phyloP scores from a whole-genome alignment of 306 rosid genomes.

The Cicer cuneatum region DNA sequence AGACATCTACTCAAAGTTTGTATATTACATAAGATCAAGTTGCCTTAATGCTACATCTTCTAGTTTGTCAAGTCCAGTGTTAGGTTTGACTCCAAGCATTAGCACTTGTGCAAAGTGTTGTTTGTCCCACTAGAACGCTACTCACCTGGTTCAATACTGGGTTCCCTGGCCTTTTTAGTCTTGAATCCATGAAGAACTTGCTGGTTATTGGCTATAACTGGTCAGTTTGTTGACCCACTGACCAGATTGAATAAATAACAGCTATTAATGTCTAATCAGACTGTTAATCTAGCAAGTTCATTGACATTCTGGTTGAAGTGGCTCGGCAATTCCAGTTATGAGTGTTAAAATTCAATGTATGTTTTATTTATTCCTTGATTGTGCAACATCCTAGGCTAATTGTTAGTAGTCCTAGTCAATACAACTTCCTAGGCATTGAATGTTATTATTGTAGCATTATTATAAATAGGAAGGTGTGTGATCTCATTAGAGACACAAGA shows the following conservation, averaged over 20 bases:
- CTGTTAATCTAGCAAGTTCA: neutral
- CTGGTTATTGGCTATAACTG: no score
- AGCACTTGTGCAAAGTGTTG: conserved; percentile 2
- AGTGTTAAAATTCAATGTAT: no score
- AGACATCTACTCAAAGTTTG: neutral
- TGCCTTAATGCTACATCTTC: neutral
- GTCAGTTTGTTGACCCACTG: neutral
- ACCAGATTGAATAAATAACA: neutral
- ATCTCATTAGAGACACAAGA: no score
- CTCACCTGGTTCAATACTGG: conserved; percentile 11
- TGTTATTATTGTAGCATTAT: no score
- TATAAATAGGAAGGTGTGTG: no score
- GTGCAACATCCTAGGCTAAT: no score
- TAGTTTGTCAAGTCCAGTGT: neutral
- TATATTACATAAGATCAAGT: neutral
- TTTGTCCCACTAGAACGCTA: neutral
- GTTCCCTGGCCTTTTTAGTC: neutral
- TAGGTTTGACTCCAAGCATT: neutral
- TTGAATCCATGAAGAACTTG: no score
- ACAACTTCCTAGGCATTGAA: no score
- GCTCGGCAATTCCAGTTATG: neutral
- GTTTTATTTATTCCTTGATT: no score
- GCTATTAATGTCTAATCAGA: neutral
- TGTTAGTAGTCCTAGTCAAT: no score
- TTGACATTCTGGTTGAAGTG: conserved; percentile 11